phyloP scores from a whole-genome alignment of 2,329 filamentous ascomycete species.

The Ascochyta viciae-villosae region DNA sequence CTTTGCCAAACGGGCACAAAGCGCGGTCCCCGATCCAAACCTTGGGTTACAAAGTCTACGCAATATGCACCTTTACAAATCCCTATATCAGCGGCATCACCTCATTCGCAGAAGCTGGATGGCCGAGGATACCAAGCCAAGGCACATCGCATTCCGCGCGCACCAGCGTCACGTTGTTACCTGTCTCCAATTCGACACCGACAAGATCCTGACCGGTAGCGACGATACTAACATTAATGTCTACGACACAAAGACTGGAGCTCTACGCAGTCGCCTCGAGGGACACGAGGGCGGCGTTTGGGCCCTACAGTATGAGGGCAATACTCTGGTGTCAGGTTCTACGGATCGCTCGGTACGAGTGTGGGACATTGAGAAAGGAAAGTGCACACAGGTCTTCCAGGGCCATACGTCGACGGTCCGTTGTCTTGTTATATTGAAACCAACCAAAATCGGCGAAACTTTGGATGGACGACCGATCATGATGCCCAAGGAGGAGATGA shows the following conservation, averaged over 20 bases:
- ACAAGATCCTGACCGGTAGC: constrained; percentile 97
- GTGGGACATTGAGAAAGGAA: constrained; percentile 94
- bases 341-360: constrained; percentile 98
- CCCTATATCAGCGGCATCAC: constrained; percentile 89
- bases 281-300: constrained; percentile 97
- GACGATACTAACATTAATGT: constrained; percentile 98
- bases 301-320: constrained; percentile 95
- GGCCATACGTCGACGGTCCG: constrained; percentile 97
- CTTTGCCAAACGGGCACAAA: constrained; percentile 82
- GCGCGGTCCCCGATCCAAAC: constrained; percentile 81
- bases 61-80: constrained; percentile 92
- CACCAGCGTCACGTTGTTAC: constrained; percentile 97
- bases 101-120: constrained; percentile 95
- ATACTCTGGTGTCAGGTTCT: constrained; percentile 92
- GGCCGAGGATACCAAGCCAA: constrained; percentile 78
- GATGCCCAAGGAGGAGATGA: constrained; percentile 92
- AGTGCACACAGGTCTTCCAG: constrained; percentile 94
- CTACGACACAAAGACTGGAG: constrained; percentile 95
- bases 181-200: constrained; percentile 94
- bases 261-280: constrained; percentile 79
- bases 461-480: constrained; percentile 78
- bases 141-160: constrained; percentile 94
- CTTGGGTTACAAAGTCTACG: constrained; percentile 80
- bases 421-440: constrained; percentile 93
- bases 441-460: constrained; percentile 75